Evolutionary conservation across 2,329 filamentous ascomycete species (phyloP).

Genomic region (Trichoderma atroviride): DNA sequence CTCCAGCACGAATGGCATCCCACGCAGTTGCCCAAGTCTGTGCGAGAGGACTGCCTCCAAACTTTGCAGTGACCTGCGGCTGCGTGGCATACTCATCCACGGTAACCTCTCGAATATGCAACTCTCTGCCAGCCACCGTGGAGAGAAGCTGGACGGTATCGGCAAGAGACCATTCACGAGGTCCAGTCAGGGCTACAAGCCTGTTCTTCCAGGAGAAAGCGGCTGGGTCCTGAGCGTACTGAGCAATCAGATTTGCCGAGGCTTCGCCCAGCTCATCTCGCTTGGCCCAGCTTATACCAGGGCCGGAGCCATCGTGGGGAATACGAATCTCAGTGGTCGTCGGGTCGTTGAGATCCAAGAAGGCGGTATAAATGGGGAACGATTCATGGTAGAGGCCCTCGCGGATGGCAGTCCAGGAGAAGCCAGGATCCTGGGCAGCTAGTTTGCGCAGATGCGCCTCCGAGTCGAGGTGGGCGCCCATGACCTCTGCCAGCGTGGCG

Average conservation of each 20-base stretch:
- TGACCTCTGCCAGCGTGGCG: constrained; percentile 14
- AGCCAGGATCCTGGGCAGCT: neutral
- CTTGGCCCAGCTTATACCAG: constrained; percentile 19
- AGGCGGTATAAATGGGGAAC: constrained; percentile 17
- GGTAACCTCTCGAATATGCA: constrained; percentile 1
- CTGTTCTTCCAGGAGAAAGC: constrained; percentile 6
- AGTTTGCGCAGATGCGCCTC: constrained; percentile 13
- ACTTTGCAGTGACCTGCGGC: constrained; percentile 1
- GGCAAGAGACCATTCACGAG: constrained; percentile 20
- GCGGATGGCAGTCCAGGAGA: constrained; percentile 4
- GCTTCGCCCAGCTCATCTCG: constrained; percentile 17
- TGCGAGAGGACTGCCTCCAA: neutral
- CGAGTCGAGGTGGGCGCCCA: constrained; percentile 12
- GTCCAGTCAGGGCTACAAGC: neutral
- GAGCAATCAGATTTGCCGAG: neutral
- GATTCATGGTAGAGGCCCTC: constrained; percentile 17
- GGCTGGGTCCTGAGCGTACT: neutral
- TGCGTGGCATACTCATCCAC: constrained; percentile 9
- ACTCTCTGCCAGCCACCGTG: neutral
- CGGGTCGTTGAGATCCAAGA: constrained; percentile 1
- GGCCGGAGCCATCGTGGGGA: constrained; percentile 18
- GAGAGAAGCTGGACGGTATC: constrained; percentile 11
- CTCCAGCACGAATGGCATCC: constrained; percentile 15
- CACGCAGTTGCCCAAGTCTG: constrained; percentile 19
- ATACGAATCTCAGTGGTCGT: constrained; percentile 12